Percentiles rank a stretch among this genome's conserved stretches.
These are phyloP conservation scores for Cucurbita moschata DNA, from an alignment of 306 rosid genomes.

Conservation along the genomic window DNA sequence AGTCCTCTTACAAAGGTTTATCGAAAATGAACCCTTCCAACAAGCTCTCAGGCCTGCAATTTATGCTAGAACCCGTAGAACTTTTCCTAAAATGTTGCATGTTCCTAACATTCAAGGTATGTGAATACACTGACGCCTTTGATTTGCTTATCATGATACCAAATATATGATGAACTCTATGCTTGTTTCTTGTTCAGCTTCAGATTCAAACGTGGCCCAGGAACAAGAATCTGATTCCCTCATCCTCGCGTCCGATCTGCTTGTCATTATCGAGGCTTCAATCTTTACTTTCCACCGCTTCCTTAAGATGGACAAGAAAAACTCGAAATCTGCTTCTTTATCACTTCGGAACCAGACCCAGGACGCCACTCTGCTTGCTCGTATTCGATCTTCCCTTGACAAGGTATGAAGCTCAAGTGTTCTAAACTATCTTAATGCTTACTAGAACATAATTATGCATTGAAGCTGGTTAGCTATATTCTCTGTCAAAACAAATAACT, in stretches of 20 bases:
- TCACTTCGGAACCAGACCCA: conserved; percentile 62
- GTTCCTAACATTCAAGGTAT: conserved; percentile 75
- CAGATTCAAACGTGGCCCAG: conserved; percentile 33
- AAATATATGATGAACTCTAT: background rate
- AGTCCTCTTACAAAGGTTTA: conserved; percentile 77
- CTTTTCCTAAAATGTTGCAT: conserved; percentile 64
- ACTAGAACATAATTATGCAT: background rate
- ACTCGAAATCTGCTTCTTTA: conserved; percentile 29
- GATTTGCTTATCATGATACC: background rate
- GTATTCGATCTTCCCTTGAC: conserved; percentile 58
- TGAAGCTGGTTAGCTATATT: background rate
- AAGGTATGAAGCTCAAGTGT: conserved; percentile 30
- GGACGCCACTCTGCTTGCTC: conserved; percentile 56
- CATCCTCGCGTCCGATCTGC: conserved; percentile 66
- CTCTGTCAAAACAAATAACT: background rate
- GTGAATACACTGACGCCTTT: background rate
- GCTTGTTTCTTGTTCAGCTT: conserved; percentile 32
- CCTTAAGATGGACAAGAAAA: conserved; percentile 72
- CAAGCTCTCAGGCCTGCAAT: conserved; percentile 57
- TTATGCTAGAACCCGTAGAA: conserved; percentile 53
- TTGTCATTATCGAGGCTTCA: conserved; percentile 48
- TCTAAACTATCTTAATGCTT: too few relatives aligned
- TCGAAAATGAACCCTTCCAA: conserved; percentile 93
- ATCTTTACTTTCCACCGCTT: conserved; percentile 68
- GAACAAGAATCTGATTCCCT: conserved; percentile 37